phyloP scores from a whole-genome alignment of 1,284 basidiomycete genomes.

The Cryptococcus sp. region DNA sequence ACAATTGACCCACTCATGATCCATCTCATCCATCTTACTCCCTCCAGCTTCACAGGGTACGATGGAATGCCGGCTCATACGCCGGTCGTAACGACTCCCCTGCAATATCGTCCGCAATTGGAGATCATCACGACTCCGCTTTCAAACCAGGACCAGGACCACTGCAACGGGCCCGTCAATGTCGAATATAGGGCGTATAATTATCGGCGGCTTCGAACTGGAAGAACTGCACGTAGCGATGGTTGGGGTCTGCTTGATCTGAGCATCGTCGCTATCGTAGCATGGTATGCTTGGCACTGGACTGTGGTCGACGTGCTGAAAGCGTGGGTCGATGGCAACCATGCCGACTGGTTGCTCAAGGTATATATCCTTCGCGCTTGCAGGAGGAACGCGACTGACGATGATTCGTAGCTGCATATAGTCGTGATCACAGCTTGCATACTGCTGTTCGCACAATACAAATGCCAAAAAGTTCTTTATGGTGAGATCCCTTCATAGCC shows the following conservation, averaged over 20 bases:
- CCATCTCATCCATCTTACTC: background rate
- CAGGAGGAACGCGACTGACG: too few species aligned
- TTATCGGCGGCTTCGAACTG: constrained; percentile 11
- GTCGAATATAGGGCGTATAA: constrained; percentile 35
- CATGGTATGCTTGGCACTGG: constrained; percentile 3
- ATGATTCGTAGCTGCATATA: background rate
- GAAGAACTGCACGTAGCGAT: constrained; percentile 20
- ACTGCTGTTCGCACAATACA: background rate
- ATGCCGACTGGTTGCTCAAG: too few species aligned
- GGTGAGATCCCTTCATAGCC: background rate
- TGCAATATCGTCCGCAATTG: constrained; percentile 17
- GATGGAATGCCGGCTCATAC: constrained; percentile 20
- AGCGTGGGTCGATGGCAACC: too few species aligned
- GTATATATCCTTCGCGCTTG: too few species aligned
- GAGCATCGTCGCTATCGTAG: background rate
- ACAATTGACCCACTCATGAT: background rate
- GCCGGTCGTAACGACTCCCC: background rate
- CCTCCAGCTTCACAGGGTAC: background rate
- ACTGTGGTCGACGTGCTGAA: background rate
- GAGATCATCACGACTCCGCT: constrained; percentile 16
- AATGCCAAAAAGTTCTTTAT: constrained; percentile 5
- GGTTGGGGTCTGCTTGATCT: constrained; percentile 18
- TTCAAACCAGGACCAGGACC: background rate
- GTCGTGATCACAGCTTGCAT: background rate
- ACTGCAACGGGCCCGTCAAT: constrained; percentile 3